These are phyloP conservation scores for Verticillium nubilum DNA, from an alignment of 2,329 filamentous ascomycete genomes.

Conservation along the genomic window DNA sequence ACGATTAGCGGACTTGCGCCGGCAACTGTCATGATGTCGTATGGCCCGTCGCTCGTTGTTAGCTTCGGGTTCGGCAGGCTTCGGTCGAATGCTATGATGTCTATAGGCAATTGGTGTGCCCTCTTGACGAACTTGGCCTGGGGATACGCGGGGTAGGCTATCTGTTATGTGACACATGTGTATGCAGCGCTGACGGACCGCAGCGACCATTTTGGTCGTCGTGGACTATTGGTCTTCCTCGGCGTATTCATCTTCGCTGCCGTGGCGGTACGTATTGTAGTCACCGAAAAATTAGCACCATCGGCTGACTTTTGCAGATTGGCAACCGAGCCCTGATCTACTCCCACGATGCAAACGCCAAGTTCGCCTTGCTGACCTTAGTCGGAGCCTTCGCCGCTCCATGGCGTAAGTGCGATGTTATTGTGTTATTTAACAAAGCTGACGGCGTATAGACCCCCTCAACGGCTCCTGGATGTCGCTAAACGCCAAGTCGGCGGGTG, in stretches of 20 bases:
- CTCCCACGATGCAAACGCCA: slow-evolving; percentile 16
- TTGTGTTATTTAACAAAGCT: not conserved
- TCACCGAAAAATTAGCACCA: not conserved
- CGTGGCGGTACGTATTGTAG: slow-evolving; percentile 8
- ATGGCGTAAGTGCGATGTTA: slow-evolving; percentile 20
- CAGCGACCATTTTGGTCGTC: slow-evolving; percentile 14
- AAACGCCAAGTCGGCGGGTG: slow-evolving; percentile 17
- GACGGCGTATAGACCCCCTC: slow-evolving; percentile 10
- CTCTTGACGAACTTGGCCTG: slow-evolving; percentile 24
- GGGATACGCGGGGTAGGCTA: slow-evolving; percentile 18
- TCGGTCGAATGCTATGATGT: slow-evolving; percentile 26
- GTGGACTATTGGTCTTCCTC: slow-evolving; percentile 21
- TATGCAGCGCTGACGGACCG: not conserved
- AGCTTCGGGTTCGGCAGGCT: slow-evolving; percentile 28
- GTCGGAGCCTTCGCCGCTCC: slow-evolving; percentile 16
- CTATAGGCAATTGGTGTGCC: slow-evolving; percentile 28
- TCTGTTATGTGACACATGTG: not conserved
- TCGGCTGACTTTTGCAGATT: slow-evolving; percentile 12
- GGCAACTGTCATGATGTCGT: slow-evolving; percentile 19
- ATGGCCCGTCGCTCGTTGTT: slow-evolving; percentile 24
- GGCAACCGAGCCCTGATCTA: slow-evolving; percentile 20
- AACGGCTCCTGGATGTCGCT: slow-evolving; percentile 24
- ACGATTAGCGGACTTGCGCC: slow-evolving; percentile 24
- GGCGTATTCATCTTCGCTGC: slow-evolving; percentile 20
- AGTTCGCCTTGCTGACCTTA: slow-evolving; percentile 19